phyloP scores from a whole-genome alignment of 129 eudicot species.

The Scalesia atractyloides region DNA sequence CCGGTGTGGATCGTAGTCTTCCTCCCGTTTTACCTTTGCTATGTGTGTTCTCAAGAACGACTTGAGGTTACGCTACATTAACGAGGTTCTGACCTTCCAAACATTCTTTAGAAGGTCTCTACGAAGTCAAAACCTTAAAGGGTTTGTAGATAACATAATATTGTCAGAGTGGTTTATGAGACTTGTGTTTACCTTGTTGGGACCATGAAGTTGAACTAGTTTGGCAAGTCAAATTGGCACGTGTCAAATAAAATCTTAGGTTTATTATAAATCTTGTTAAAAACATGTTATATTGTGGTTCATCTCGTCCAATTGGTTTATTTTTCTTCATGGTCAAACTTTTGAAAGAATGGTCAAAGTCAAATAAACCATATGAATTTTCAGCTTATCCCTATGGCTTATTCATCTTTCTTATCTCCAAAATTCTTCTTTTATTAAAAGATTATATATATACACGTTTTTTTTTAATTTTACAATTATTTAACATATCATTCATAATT shows the following conservation, averaged over 20 bases:
- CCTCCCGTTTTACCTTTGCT: too few species aligned
- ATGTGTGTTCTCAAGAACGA: too few species aligned
- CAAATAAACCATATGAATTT: conserved; percentile 12
- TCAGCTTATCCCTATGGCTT: background rate
- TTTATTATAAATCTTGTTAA: conserved; percentile 13
- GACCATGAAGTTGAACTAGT: conserved; percentile 33
- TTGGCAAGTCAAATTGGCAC: conserved; percentile 28
- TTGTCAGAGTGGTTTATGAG: conserved; percentile 1
- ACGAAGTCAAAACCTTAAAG: conserved; percentile 13
- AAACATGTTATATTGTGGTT: conserved; percentile 21
- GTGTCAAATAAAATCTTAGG: conserved; percentile 7
- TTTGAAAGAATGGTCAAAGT: conserved; percentile 22
- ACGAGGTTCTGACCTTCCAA: background rate
- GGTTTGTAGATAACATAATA: too few species aligned
- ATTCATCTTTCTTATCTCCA: background rate
- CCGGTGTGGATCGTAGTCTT: too few species aligned
- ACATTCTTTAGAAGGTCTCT: background rate
- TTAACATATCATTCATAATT: too few species aligned
- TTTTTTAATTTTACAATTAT: too few species aligned
- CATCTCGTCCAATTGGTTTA: conserved; percentile 1
- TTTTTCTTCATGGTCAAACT: conserved; percentile 19
- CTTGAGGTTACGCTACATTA: too few species aligned
- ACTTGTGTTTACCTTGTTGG: conserved; percentile 14
- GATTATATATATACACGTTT: too few species aligned
- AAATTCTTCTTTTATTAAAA: background rate